Base-by-base conservation (phyloP, 177 flowering plant species). In the Vitis hybrid region DNA sequence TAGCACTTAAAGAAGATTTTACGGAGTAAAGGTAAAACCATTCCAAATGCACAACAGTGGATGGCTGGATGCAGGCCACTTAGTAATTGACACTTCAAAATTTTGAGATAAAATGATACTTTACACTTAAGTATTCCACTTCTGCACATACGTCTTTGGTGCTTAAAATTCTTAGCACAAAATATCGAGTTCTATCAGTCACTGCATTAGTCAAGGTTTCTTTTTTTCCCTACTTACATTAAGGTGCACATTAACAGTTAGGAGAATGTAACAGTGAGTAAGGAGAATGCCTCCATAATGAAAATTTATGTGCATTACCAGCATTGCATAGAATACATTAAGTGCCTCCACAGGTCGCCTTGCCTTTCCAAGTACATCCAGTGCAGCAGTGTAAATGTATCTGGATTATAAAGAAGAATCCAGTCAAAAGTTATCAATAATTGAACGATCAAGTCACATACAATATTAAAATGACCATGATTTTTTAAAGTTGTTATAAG, bases 331-430 rank as follows among this genome's bases (percentile, higher is more conserved):
- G 76, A 92, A 94, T 56, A 94, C 71, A 76, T 94, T 90, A 20
- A 92, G 87, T 64, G 98, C 93, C 78, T 94, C 97, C 70, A 90
- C 91, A 13, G 97, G 98, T 73, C 97, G 81, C 79, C 83, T 87
- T 67, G 97, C 89, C 75, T 90, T 90, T 65, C 93, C 92, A 76
- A 94, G 97, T 31, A 79, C 97, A 85, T 84, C 68, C 66, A 94
- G 96, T 39, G 92, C 94, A 69, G 97, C 82, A 45, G 96, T 92
- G 76, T 90, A 92, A 51, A 94, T 82, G 70, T 75, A 80, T 81
- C 97, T 94, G 71, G 70, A 79, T 51, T 60, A 73, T 6, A 72
- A 33, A 56, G 29, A 58, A 16, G 58, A 9, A 56, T 20, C 13
- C 31, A 11, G 70, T 72, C 26, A 60, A 62, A 55, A 22, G 31